Percentiles rank a stretch among this genome's conserved stretches.
Evolutionary conservation across 2,329 filamentous ascomycete species (phyloP).

Genomic region (Pseudogymnoascus sp.): DNA sequence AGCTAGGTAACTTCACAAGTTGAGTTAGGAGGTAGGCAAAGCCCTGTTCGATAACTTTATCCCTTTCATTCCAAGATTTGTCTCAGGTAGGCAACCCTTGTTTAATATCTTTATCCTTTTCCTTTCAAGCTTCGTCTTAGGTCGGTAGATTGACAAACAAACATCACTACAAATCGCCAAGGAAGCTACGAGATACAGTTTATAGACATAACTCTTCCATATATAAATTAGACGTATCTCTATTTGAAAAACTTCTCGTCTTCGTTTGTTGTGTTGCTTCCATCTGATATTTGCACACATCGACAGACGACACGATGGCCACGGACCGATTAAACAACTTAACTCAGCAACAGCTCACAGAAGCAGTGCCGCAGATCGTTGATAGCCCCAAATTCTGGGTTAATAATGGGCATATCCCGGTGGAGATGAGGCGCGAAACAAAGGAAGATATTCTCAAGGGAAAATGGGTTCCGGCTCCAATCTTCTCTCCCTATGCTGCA

Average conservation of each 20-base stretch:
- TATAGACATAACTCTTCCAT: background rate
- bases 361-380: background rate
- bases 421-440: background rate
- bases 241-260: background rate
- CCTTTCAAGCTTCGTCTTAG: background rate
- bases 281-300: background rate
- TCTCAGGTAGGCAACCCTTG: background rate
- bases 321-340: background rate
- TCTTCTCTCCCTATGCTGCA: background rate
- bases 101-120: background rate
- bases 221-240: background rate
- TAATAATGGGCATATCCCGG: background rate
- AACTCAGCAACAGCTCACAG: background rate
- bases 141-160: background rate
- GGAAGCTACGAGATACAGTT: background rate
- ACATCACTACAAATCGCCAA: background rate
- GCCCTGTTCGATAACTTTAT: background rate
- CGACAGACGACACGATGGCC: background rate
- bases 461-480: too few species aligned
- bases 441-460: background rate
- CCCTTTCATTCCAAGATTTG: background rate
- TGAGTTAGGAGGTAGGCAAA: background rate
- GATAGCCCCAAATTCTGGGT: background rate
- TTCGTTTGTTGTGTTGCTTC: background rate
- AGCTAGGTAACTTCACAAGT: background rate